phyloP scores from a whole-genome alignment of 176 grass and related monocot species.

The Avena insularis region DNA sequence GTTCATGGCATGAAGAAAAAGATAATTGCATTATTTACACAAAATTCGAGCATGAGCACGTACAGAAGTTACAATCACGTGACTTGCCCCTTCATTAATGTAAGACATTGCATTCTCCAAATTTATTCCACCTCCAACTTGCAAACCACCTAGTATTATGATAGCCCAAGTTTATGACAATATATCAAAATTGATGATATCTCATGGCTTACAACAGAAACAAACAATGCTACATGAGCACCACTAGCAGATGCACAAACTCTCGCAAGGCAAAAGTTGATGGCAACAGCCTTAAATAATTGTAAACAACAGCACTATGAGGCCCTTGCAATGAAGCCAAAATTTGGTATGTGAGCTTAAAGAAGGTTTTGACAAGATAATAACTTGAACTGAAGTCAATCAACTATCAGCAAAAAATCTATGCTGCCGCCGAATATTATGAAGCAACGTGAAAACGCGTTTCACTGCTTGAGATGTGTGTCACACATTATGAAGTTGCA shows the following conservation, averaged over 20 bases:
- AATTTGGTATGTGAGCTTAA: neutral
- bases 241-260: conserved; percentile 29
- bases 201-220: neutral
- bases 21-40: conserved; percentile 5
- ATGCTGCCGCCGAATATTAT: neutral
- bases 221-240: conserved; percentile 15
- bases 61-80: conserved; percentile 96
- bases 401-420: neutral
- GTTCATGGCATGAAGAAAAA: conserved; percentile 20
- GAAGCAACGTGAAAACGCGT: neutral
- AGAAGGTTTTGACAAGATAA: neutral
- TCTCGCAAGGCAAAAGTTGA: neutral
- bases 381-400: neutral
- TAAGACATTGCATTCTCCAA: conserved; percentile 78
- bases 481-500: neutral
- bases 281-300: neutral
- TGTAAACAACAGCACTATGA: neutral
- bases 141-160: conserved; percentile 81
- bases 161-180: conserved; percentile 35
- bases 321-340: neutral
- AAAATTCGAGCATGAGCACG: conserved; percentile 43
- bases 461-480: neutral
- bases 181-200: conserved; percentile 27
- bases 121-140: conserved; percentile 98
- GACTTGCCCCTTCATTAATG: conserved; percentile 91